Evolutionary conservation across 495 filamentous ascomycete species (phyloP), one percentile per base, ranked within the genome.

Genomic region (Xylaria curta): DNA sequence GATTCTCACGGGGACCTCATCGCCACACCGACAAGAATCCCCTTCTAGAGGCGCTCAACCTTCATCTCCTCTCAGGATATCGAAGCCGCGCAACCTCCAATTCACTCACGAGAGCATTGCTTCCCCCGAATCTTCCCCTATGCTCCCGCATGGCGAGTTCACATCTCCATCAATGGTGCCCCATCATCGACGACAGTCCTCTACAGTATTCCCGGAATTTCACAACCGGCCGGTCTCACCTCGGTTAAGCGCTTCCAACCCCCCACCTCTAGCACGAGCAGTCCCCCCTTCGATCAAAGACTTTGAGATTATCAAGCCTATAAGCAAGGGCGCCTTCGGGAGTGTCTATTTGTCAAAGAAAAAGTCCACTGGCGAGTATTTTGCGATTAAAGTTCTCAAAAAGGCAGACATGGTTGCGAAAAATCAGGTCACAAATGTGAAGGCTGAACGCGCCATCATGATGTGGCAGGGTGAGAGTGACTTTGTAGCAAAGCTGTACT

Each of bases 401-500:
- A 99, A 99, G 79, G 95, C 97, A 12, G 96, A 99, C 83, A 99
- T 99, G 96, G 93, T 99, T 73, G 97, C 97, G 65, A 99, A 99
- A 80, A 99, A 99, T 81, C 96, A 99, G 80, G 94, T 98, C 76
- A 97, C 95, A 60, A 99, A 99, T 78, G 96, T 99, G 73, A 97
- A 98, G 82, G 96, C 97, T 13, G 96, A 99, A 81, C 88, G 96
- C 73, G 97, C 97, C n/a, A 99, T 99, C 76, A 98, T 99, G 96
- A 99, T 99, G 97, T 97, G 96, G 90, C 97, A 99, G 83, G 97
- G 97, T 33, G 96, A 98, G 78, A 99, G 96, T 81, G 96, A 99
- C 73, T 99, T 98, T 81, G 96, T 99, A 62, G 96, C 96, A 19
- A 99, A 99, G 81, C 86, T 99, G 7, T 98, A 98, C 82, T 99